Evolutionary conservation across 1,284 basidiomycete genomes (phyloP), one percentile per base, ranked within the genome.

Genomic region (Naganishia sp.): DNA sequence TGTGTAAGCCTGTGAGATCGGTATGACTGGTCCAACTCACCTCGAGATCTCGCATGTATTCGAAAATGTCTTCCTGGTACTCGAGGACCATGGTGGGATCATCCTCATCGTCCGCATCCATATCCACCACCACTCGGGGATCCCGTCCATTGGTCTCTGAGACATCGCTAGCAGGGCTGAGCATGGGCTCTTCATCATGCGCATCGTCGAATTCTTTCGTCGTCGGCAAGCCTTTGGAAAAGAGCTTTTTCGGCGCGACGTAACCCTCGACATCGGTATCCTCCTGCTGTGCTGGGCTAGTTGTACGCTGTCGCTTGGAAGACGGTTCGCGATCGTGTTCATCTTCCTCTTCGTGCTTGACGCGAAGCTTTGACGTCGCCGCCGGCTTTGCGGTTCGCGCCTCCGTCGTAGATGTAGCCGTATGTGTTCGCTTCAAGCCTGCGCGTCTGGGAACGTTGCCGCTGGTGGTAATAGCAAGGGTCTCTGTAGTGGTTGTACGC

Each of bases 11-110:
- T 49, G 16, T n/a, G 6, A 16, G 13, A 42, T 53, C 18, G 55
- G 18, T 55, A 36, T 5, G 63, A 61, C 31, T 25, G 43, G 43
- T 48, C 42, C 31, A 77, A 78, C 81, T 72, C 69, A 85, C 83
- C 80, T 86, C 85, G 66, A 85, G 77, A 70, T 86, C 81, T 77
- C 90, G 89, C 82, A 98, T 86, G 82, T 99, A 98, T 60, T 89
- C 82, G 80, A 96, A 96, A 67, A 98, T 95, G 70, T 98, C 96
- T 31, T 84, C 83, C 63, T 96, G 94, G 76, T 99, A 99, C 81
- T 98, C 93, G 80, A 88, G 90, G 69, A 96, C 94, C 94, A 98
- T 98, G 68, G 91, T 81, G 16, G 94, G 94, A 77, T 99, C 95
- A 66, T 94, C 92, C n/a, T 81, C 85, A 75, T 99, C 95, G 65